Conservation (phyloP, 139 green algal genomes). For the Chlorella ohadii region DNA sequence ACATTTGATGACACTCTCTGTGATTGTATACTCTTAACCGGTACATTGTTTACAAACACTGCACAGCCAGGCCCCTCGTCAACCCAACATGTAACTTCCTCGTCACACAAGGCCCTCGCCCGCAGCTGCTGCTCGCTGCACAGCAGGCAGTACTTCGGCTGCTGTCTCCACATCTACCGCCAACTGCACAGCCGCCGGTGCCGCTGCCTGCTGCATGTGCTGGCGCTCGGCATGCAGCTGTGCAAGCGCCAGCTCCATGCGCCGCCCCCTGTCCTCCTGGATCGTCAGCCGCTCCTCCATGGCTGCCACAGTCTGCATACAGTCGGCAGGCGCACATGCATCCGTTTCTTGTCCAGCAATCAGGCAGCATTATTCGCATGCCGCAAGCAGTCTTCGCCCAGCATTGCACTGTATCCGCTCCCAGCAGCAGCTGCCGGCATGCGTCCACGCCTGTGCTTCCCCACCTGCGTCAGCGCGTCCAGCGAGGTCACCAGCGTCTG, state of each 20-base stretch:
- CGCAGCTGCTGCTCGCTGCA: not conserved
- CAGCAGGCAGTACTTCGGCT: not conserved
- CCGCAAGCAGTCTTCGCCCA: too few species aligned
- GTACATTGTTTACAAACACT: not conserved
- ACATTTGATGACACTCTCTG: not conserved
- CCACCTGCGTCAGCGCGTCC: conserved; percentile 75
- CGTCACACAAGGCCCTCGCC: not conserved
- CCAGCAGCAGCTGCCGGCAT: too few species aligned
- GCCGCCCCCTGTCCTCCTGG: conserved; percentile 71
- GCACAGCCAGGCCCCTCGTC: not conserved
- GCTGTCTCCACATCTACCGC: not conserved
- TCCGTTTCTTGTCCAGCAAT: too few species aligned
- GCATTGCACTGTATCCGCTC: too few species aligned
- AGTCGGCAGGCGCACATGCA: too few species aligned
- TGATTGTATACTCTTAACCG: not conserved
- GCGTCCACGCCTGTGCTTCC: too few species aligned
- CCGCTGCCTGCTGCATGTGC: not conserved
- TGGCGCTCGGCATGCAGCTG: not conserved
- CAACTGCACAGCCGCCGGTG: not conserved
- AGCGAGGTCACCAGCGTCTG: conserved; percentile 84
- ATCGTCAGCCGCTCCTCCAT: conserved; percentile 84
- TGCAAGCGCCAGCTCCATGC: conserved; percentile 29
- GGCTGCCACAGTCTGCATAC: conserved; percentile 73
- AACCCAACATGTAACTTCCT: too few species aligned
- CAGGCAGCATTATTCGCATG: not conserved